Percentiles rank a stretch among this genome's conserved stretches.
Conservation (phyloP, 176 grass and related monocot genomes). For the Bolboschoenus planiculmis region DNA sequence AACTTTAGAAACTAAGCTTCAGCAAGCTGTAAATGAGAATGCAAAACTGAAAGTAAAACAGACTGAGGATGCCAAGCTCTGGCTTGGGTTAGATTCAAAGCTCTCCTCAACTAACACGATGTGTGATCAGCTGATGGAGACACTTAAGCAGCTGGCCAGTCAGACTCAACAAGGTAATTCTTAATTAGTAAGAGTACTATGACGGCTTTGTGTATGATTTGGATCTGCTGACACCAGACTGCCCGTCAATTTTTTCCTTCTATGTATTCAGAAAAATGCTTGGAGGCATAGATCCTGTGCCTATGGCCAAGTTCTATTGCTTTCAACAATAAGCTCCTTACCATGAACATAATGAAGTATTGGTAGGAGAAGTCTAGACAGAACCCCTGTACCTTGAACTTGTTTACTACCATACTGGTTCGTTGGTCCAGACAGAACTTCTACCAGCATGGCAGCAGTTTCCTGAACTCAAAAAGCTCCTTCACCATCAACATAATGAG, state of each 20-base stretch:
- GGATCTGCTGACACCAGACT: neutral
- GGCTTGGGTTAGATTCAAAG: slow-evolving; percentile 81
- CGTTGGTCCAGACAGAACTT: neutral
- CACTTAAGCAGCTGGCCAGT: slow-evolving; percentile 55
- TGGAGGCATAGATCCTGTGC: neutral
- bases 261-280: neutral
- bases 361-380: neutral
- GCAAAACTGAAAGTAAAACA: slow-evolving; percentile 79
- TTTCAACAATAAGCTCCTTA: neutral
- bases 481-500: neutral
- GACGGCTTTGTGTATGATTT: neutral
- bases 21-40: slow-evolving; percentile 81
- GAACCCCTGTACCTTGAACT: neutral
- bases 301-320: neutral
- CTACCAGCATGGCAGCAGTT: neutral
- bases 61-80: slow-evolving; percentile 72
- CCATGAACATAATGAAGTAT: neutral
- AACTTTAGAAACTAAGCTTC: slow-evolving; percentile 71
- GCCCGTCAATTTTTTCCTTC: neutral
- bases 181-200: neutral
- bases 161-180: slow-evolving; percentile 65
- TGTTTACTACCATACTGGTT: neutral
- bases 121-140: slow-evolving; percentile 87
- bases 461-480: neutral
- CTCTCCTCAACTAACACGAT: slow-evolving; percentile 70